Conservation (phyloP, 2,329 filamentous ascomycete species). For the Nakataea oryzae region DNA sequence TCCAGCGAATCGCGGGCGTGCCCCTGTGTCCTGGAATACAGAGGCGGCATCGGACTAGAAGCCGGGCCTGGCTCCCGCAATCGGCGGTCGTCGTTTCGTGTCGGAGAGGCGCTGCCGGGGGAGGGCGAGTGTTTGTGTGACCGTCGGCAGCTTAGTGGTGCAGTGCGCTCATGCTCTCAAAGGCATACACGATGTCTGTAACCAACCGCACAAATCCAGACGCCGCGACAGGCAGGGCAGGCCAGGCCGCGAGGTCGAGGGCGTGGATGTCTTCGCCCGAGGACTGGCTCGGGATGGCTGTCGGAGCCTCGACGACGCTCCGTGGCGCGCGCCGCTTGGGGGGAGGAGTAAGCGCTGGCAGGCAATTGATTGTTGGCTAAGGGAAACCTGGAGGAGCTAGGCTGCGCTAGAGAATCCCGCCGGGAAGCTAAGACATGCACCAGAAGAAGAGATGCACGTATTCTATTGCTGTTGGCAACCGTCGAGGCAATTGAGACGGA, state of each 20-base stretch:
- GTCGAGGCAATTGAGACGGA: not conserved
- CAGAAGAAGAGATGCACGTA: not conserved
- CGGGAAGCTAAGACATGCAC: not conserved
- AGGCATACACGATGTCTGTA: not conserved
- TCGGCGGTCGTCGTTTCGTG: not conserved
- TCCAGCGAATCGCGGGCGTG: conserved; percentile 82
- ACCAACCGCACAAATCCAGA: not conserved
- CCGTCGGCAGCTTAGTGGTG: not conserved
- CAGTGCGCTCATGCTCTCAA: not conserved
- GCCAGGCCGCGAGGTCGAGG: not conserved
- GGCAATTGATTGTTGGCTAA: not conserved
- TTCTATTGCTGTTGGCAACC: not conserved
- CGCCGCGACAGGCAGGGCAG: not conserved
- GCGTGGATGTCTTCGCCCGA: not conserved
- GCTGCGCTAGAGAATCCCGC: not conserved
- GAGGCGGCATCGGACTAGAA: conserved; percentile 21
- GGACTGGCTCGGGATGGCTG: not conserved
- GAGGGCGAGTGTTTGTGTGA: not conserved
- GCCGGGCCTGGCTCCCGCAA: not conserved
- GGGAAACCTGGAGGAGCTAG: not conserved
- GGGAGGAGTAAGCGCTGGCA: not conserved
- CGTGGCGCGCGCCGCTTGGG: not conserved
- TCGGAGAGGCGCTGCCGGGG: not conserved
- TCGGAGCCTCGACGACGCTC: not conserved
- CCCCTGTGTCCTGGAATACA: conserved; percentile 32